Evolutionary conservation across 83 land plant species (phyloP), one percentile per base, ranked within the genome.

Genomic region (Picea mariana): DNA sequence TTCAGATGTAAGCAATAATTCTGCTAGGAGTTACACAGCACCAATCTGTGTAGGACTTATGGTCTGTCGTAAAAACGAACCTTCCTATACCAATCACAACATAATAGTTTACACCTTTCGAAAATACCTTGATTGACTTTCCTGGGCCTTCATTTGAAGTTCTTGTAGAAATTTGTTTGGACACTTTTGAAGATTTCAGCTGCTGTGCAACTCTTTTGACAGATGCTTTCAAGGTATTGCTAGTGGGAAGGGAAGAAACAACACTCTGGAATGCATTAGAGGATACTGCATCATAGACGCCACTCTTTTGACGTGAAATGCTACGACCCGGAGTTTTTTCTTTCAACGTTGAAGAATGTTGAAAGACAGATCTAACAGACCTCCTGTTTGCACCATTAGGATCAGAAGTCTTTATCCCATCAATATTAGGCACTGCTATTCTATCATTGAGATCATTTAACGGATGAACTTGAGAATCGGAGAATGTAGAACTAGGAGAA

Each of bases 131-230:
- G 47, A 9, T 75, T 27, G 44, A 34, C 68, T 81, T 86, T 77
- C 82, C 82, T 78, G 82, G 52, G 80, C 40, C 17, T 27, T 63
- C 88, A 81, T 79, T 79, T 21, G 62, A 62, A 8, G 58, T 20
- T 75, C 47, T 73, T 38, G 44, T 34, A 49, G 79, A 34, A 60
- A 81, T 9, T 67, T 66, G 49, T 38, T 78, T 86, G 3, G 81
- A 83, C 52, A 58, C 72, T 80, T 84, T 87, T 68, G 84, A 72
- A 75, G 75, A 21, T 75, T 64, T 81, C 67, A 84, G 82, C 73
- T 84, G 89, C 67, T 87, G 89, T 23, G 82, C 88, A 77, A 83
- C 88, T 81, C 81, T 87, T 68, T 60, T 72, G 68, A 83, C 81
- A 17, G 88, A 83, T 20, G 80, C 72, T 76, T 83, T 87, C 49